Conservation (phyloP, 495 filamentous ascomycete species). For the Durotheca rogersii region DNA sequence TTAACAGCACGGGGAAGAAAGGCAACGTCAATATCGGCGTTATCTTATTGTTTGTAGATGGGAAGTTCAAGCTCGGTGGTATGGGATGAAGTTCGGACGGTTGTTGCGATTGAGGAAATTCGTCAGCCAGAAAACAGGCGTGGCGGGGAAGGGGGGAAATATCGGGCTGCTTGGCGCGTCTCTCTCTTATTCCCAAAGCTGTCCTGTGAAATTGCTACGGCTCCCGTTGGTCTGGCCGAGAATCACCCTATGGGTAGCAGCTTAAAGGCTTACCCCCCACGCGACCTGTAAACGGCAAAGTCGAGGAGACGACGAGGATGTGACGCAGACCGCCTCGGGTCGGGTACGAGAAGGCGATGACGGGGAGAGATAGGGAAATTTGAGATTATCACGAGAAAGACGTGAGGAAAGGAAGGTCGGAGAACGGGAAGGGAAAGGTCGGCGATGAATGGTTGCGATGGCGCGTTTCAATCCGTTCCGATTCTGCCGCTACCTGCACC, state of each 20-base stretch:
- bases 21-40: too few relatives aligned
- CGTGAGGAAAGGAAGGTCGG: not conserved
- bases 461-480: constrained; percentile 12
- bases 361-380: not conserved
- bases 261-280: too few relatives aligned
- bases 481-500: constrained; percentile 13
- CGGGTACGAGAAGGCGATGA: too few relatives aligned
- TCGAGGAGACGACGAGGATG: constrained; percentile 1
- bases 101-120: constrained; percentile 27
- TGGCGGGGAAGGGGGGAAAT: constrained; percentile 28
- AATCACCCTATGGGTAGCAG: too few relatives aligned
- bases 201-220: constrained; percentile 5
- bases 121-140: constrained; percentile 27
- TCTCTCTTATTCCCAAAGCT: constrained; percentile 15
- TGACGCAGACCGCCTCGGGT: constrained; percentile 3
- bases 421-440: constrained; percentile 1
- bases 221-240: too few relatives aligned
- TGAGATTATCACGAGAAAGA: constrained; percentile 3
- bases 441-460: constrained; percentile 1
- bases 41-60: too few relatives aligned
- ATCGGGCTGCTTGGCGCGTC: constrained; percentile 28
- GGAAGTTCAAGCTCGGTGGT: too few relatives aligned
- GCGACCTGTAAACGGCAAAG: too few relatives aligned
- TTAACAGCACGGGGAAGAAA: not conserved
- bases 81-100: constrained; percentile 12